Conservation (phyloP, 2,329 filamentous ascomycete species). For the Emydomyces testavorans region DNA sequence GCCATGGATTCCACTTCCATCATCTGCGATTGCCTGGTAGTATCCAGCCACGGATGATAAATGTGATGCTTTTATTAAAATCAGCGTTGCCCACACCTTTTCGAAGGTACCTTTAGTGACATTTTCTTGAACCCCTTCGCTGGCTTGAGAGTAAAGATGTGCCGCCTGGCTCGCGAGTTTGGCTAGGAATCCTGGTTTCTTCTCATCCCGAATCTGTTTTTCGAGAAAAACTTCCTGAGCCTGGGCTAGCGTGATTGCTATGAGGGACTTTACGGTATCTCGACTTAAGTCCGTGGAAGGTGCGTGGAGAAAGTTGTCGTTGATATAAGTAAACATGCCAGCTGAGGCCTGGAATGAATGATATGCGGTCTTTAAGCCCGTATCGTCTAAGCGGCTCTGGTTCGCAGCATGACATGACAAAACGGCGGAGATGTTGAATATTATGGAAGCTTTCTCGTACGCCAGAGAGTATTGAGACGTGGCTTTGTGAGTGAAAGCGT, state of each 20-base stretch:
- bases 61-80: constrained; percentile 62
- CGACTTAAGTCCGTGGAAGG: constrained; percentile 91
- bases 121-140: constrained; percentile 86
- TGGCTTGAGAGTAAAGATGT: constrained; percentile 74
- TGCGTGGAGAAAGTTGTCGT: constrained; percentile 96
- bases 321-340: constrained; percentile 99
- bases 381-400: constrained; percentile 84
- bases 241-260: constrained; percentile 85
- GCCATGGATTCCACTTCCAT: constrained; percentile 78
- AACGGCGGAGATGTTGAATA: constrained; percentile 98
- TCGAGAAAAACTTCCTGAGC: constrained; percentile 96
- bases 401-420: constrained; percentile 89
- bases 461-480: constrained; percentile 93
- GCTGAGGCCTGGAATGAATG: constrained; percentile 97
- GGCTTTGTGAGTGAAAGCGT: constrained; percentile 98
- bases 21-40: constrained; percentile 83
- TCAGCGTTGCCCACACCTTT: constrained; percentile 75
- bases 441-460: constrained; percentile 97
- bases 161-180: constrained; percentile 87
- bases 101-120: constrained; percentile 86
- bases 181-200: constrained; percentile 82
- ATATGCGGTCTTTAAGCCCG: constrained; percentile 89
- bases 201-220: constrained; percentile 84
- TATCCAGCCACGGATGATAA: constrained; percentile 82
- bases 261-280: constrained; percentile 90